Evolutionary conservation across 202 grass and related monocot genomes (phyloP), one percentile per base, ranked within the genome.

Genomic region (Sporobolus alterniflorus): DNA sequence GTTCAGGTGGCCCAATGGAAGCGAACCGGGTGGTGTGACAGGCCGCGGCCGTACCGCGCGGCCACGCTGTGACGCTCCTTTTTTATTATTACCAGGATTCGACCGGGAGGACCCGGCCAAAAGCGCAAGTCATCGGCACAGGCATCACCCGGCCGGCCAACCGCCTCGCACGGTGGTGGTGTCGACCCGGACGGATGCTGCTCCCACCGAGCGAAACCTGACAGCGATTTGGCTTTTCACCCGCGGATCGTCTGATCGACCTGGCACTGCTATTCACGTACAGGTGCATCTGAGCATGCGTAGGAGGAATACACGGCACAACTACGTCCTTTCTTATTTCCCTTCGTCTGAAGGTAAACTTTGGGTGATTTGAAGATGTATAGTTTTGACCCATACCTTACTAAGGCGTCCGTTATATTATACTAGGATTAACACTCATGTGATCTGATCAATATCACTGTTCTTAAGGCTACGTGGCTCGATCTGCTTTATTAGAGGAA

Each of bases 171-270:
- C n/a, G n/a, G n/a, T 18, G 48, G 20, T 6, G 28, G 50, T 14
- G 34, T 11, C 51, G 49, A 14, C 7, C 24, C 55, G 56, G n/a
- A 16, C 50, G 55, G 55, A 59, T 59, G 55, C 55, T 13, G 55
- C 55, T 14, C 4, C 24, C 54, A 26, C 22, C 22, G 54, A 56
- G 52, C 9, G 21, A 7, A 24, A 9, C 6, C 52, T 26, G 25
- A 61, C 12, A 61, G n/a, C 56, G 56, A 61, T 29, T 61, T 65
- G 60, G 43, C 60, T 78, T 78, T 50, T 4, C n/a, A n/a, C n/a
- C n/a, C n/a, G n/a, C n/a, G n/a, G n/a, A n/a, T n/a, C n/a, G n/a
- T n/a, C n/a, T n/a, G n/a, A n/a, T n/a, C 43, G 43, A 78, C 60
- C 43, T 51, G 75, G 44, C 42, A 28, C 40, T 56, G 57, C 39